Conservation (phyloP, 2,329 filamentous ascomycete genomes). For the Lithohypha guttulata region DNA sequence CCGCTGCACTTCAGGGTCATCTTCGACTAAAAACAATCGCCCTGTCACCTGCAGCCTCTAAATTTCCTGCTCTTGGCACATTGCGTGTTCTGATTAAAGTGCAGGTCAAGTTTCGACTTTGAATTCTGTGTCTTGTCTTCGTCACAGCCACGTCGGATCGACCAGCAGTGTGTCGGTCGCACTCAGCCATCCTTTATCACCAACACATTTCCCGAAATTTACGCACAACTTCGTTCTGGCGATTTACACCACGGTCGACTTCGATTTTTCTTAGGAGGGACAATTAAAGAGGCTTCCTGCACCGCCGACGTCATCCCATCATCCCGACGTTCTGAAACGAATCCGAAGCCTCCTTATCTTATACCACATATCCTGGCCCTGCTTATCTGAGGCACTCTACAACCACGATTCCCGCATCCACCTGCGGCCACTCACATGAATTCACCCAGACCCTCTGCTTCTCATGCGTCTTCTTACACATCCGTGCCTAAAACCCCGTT, state of each 20-base stretch:
- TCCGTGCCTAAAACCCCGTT: constrained; percentile 3
- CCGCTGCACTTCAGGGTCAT: not conserved
- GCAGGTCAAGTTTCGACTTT: not conserved
- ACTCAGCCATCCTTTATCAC: no score
- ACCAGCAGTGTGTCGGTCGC: no score
- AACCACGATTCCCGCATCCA: constrained; percentile 10
- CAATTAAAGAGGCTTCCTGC: not conserved
- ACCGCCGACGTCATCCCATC: constrained; percentile 6
- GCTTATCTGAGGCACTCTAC: no score
- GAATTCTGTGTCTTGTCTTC: constrained; percentile 1
- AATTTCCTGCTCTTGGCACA: not conserved
- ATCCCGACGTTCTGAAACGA: not conserved
- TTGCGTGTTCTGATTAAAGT: no score
- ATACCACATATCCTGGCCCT: no score
- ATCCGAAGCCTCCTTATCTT: no score
- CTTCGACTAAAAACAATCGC: not conserved
- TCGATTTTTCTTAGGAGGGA: not conserved
- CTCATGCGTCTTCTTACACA: constrained; percentile 2
- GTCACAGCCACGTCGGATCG: constrained; percentile 3
- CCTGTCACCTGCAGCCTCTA: no score
- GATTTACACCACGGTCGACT: not conserved
- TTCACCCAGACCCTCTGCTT: constrained; percentile 6
- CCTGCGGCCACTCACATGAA: constrained; percentile 12
- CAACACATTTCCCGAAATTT: no score
- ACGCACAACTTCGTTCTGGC: no score